A percentile compares a stretch with the other conserved stretches of the same genome.
Evolutionary conservation across 2,329 filamentous ascomycete species (phyloP).

Genomic region (Penicillium sp.): DNA sequence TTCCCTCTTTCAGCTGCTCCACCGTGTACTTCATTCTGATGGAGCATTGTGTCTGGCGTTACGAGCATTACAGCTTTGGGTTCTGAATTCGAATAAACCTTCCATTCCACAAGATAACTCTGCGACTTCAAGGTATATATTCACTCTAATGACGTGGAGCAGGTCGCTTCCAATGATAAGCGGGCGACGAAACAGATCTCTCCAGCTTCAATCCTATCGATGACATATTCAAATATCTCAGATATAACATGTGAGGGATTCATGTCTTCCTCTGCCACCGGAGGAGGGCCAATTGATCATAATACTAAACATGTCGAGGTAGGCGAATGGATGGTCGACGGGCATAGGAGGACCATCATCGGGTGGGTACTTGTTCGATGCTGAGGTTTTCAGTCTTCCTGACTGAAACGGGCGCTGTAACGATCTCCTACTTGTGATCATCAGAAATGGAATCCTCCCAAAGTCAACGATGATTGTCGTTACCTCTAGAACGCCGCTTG

Average conservation of each 20-base stretch:
- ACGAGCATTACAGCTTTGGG: slow-evolving; percentile 24
- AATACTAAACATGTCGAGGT: not conserved
- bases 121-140: not conserved
- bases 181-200: not conserved
- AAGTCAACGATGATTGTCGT: not conserved
- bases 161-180: not conserved
- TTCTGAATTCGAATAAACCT: slow-evolving; percentile 25
- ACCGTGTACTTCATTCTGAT: slow-evolving; percentile 17
- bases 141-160: not conserved
- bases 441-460: not conserved
- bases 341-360: not conserved
- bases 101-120: slow-evolving; percentile 9
- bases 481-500: slow-evolving; percentile 33
- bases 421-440: slow-evolving; percentile 29
- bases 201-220: not conserved
- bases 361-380: not conserved
- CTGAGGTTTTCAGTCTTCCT: slow-evolving; percentile 11
- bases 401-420: slow-evolving; percentile 35
- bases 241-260: not conserved
- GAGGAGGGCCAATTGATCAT: not conserved
- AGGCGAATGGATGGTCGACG: not conserved
- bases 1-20: slow-evolving; percentile 12
- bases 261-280: not conserved
- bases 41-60: slow-evolving; percentile 31
- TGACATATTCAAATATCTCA: not conserved